Base-by-base conservation (phyloP, 1,284 basidiomycete genomes). In the Tausonia pullulans region DNA sequence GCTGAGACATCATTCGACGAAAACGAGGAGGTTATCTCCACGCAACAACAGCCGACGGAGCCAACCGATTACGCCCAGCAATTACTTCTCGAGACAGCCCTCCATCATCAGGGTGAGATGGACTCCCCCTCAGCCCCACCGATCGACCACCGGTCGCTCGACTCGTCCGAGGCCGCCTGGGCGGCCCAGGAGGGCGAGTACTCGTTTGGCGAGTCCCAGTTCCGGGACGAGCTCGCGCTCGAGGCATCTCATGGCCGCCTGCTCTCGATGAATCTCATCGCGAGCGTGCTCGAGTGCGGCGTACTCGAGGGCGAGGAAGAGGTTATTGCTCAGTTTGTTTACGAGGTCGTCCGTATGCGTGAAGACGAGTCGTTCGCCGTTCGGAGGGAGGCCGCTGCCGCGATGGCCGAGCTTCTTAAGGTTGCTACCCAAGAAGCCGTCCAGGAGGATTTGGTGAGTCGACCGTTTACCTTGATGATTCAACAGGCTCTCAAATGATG, bases 251-350 rank as follows among this genome's bases (percentile, higher is more conserved):
- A 94, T 14, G 94, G 93, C 3, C 82, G 92, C 65, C 81, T 95
- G 62, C 89, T 90, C 5, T 92, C 91, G 67, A 91, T 97, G 87
- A 93, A 90, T 72, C 78, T 98, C 64, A 89, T 97, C 76, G 90
- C 90, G 48, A 87, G 89, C 6, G 85, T 92, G 45, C 63, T 70
- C 77, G 4, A 72, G 77, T 8, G 78, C 77, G 54, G 77, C 78
- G 63, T 75, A 84, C 64, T 83, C n/a, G 70, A 83, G 14, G 73
- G 86, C 64, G 80, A 80, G 14, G 80, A 83, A 16, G 83, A 86
- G 48, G 82, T 83, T 5, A 81, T 85, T 62, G 73, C 74, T 11
- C 81, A 83, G 1, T 92, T 97, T 72, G 83, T 95, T 2, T 82
- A 83, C 58, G 91, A 96, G 74, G 84, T 98, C 2, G 82, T 88